phyloP scores from a whole-genome alignment of 2,329 filamentous ascomycete genomes.

The Epichloe elymi region DNA sequence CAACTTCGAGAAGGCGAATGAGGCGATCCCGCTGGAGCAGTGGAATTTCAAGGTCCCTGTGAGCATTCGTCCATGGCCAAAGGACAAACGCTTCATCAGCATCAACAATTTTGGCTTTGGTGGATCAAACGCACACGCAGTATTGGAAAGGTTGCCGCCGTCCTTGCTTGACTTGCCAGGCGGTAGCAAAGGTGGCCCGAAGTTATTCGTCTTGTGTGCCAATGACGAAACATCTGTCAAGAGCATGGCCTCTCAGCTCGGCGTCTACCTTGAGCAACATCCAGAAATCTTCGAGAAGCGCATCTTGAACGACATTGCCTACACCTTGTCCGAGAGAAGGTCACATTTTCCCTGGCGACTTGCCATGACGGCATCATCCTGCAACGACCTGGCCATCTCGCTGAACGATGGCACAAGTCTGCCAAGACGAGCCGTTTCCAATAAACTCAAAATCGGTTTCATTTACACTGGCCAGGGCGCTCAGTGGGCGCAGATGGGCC shows the following conservation, averaged over 20 bases:
- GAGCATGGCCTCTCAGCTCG: conserved; percentile 17
- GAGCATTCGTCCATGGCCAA: conserved; percentile 33
- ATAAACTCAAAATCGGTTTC: conserved; percentile 16
- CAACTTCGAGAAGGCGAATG: conserved; percentile 36
- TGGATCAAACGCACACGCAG: conserved; percentile 30
- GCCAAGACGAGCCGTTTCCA: conserved; percentile 5
- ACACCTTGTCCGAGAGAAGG: conserved; percentile 32
- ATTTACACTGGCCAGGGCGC: conserved; percentile 28
- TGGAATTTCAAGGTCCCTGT: conserved; percentile 36
- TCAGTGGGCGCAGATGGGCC: conserved; percentile 25
- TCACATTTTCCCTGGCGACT: conserved; percentile 30
- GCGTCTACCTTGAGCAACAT: conserved; percentile 28
- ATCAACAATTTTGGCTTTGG: conserved; percentile 36
- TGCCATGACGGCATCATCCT: conserved; percentile 29
- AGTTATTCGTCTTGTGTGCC: conserved; percentile 30
- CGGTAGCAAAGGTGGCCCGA: conserved; percentile 6
- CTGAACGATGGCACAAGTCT: conserved; percentile 22
- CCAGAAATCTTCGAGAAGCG: conserved; percentile 28
- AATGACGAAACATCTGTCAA: conserved; percentile 23
- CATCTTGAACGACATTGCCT: conserved; percentile 33
- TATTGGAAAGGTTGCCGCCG: conserved; percentile 17
- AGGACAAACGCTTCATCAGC: conserved; percentile 34
- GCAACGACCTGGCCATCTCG: conserved; percentile 29
- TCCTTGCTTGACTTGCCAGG: neutral
- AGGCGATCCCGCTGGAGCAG: conserved; percentile 33